Evolutionary conservation across 208 protist genomes (phyloP).

Genomic region (Trypanosoma avium): DNA sequence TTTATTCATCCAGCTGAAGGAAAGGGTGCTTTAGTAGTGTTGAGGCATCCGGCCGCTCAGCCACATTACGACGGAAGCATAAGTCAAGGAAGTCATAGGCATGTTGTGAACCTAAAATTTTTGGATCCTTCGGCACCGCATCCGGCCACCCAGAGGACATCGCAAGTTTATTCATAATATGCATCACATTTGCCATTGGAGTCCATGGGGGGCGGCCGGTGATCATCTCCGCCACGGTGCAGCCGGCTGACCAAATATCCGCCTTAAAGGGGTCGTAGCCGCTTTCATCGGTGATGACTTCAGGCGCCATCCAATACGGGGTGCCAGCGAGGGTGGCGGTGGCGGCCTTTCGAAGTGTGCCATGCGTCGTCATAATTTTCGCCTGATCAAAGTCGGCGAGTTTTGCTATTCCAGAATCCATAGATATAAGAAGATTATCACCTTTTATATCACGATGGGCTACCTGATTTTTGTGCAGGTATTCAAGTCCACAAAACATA

Average conservation of each 20-base stretch:
- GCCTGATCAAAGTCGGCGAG: conserved; percentile 98
- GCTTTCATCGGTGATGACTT: conserved; percentile 89
- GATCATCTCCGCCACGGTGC: conserved; percentile 91
- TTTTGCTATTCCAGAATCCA: conserved; percentile 94
- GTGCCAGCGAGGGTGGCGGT: conserved; percentile 89
- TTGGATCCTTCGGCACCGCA: conserved; percentile 75
- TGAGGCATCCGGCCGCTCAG: conserved; percentile 60
- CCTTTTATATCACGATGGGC: conserved; percentile 92
- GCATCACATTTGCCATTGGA: conserved; percentile 87
- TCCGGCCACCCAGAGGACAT: conserved; percentile 89
- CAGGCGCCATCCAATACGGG: conserved; percentile 91
- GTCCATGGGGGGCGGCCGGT: conserved; percentile 82
- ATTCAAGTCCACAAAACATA: conserved; percentile 87
- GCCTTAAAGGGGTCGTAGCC: conserved; percentile 92
- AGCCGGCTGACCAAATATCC: conserved; percentile 90
- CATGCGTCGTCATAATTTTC: conserved; percentile 89
- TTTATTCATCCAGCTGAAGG: conserved; percentile 29
- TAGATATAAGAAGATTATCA: conserved; percentile 92
- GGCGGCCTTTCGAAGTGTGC: conserved; percentile 78
- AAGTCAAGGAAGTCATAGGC: conserved; percentile 85
- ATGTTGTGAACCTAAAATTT: conserved; percentile 72
- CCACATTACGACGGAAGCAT: conserved; percentile 85
- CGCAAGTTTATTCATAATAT: conserved; percentile 91
- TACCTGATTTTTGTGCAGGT: conserved; percentile 86
- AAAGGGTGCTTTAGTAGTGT: conserved; percentile 82